A percentile compares a stretch with the other conserved stretches of the same genome.
Evolutionary conservation across 306 rosid species (phyloP).

Genomic region (Luffa aegyptiaca): DNA sequence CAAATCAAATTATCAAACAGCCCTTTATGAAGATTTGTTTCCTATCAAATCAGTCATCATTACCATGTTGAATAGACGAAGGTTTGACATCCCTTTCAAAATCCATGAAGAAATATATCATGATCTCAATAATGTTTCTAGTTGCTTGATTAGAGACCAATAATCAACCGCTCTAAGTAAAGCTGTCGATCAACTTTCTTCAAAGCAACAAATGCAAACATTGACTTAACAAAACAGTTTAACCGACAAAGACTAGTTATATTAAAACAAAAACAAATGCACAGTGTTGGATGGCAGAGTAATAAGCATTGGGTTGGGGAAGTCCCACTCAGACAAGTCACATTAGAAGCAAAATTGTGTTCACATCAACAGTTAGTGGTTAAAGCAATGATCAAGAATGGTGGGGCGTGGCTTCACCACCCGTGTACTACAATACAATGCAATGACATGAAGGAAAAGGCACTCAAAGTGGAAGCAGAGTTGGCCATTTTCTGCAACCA

Average conservation of each 20-base stretch:
- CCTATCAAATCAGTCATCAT: neutral
- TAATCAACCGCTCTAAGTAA: neutral
- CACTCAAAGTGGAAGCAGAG: constrained; percentile 27
- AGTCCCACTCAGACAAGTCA: neutral
- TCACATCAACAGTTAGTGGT: neutral
- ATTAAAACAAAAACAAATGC: neutral
- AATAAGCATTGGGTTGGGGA: neutral
- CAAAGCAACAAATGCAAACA: neutral
- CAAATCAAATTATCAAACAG: neutral
- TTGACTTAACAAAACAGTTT: neutral
- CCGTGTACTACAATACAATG: constrained; percentile 7
- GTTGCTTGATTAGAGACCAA: neutral
- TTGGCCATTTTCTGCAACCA: constrained; percentile 19
- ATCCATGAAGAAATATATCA: neutral
- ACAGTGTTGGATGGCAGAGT: neutral
- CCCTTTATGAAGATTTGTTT: neutral
- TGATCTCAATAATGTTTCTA: neutral
- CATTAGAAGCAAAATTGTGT: neutral
- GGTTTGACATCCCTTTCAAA: neutral
- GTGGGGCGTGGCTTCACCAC: constrained; percentile 12
- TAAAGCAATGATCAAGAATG: constrained; percentile 1
- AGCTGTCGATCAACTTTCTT: neutral
- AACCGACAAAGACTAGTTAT: neutral
- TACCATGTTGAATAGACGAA: neutral
- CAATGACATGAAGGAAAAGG: constrained; percentile 21